A percentile compares a stretch with the other conserved stretches of the same genome.
phyloP scores from a whole-genome alignment of 1,139 yeast species.

The Cylindricascospora bacillispora region DNA sequence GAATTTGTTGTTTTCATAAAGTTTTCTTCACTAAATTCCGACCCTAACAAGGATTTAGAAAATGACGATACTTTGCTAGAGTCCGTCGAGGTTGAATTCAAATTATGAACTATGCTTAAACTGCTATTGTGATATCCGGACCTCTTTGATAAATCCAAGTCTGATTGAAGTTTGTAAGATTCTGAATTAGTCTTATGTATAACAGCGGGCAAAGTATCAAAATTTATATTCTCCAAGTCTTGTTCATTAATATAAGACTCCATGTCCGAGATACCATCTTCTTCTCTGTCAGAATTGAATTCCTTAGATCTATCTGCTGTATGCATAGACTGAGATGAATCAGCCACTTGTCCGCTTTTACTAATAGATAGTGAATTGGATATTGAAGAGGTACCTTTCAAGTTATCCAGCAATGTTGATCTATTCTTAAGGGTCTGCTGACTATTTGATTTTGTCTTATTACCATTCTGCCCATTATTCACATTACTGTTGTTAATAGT shows the following conservation, averaged over 20 bases:
- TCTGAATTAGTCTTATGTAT: slow-evolving; percentile 4
- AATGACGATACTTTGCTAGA: slow-evolving; percentile 27
- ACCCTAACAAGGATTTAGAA: slow-evolving; percentile 28
- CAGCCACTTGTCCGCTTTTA: neutral
- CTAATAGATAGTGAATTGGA: neutral
- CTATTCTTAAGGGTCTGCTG: slow-evolving; percentile 4
- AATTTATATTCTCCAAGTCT: slow-evolving; percentile 16
- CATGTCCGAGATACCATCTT: slow-evolving; percentile 19
- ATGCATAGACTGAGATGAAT: neutral
- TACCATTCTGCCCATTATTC: neutral
- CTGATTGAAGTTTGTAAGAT: neutral
- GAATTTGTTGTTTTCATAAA: slow-evolving; percentile 15
- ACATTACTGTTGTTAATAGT: neutral
- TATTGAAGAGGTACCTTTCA: neutral
- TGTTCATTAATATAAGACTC: slow-evolving; percentile 23
- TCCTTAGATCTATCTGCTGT: slow-evolving; percentile 2
- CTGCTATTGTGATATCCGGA: neutral
- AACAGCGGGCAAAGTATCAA: slow-evolving; percentile 10
- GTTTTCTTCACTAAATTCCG: slow-evolving; percentile 28
- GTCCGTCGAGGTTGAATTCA: slow-evolving; percentile 4
- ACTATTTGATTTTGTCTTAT: slow-evolving; percentile 2
- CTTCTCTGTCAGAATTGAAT: slow-evolving; percentile 5
- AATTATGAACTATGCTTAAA: slow-evolving; percentile 3
- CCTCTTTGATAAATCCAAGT: slow-evolving; percentile 1
- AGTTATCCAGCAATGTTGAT: no score